Conservation (phyloP, 164 flowering plant genomes). For the Magnolia officinalis region DNA sequence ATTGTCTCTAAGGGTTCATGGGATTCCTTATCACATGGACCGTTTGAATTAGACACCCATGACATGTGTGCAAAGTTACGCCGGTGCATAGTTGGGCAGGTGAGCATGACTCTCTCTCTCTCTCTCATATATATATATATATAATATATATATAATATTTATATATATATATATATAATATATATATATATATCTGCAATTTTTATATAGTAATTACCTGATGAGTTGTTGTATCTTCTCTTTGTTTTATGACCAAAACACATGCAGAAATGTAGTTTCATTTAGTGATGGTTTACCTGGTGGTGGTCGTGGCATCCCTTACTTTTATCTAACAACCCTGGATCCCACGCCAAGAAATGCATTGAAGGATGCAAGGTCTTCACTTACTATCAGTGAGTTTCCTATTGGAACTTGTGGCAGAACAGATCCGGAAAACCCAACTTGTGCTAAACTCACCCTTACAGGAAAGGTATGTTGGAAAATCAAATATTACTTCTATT, state of each 20-base stretch:
- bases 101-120: too few species aligned
- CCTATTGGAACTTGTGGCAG: slow-evolving; percentile 83
- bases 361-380: slow-evolving; percentile 65
- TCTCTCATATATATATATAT: too few species aligned
- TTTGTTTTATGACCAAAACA: slow-evolving; percentile 9
- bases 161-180: too few species aligned
- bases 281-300: slow-evolving; percentile 85
- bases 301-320: slow-evolving; percentile 78
- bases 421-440: slow-evolving; percentile 83
- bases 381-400: slow-evolving; percentile 75
- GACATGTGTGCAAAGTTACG: too few species aligned
- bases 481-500: background rate
- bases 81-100: too few species aligned
- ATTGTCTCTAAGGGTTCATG: too few species aligned
- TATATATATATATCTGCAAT: too few species aligned
- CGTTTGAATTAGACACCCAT: too few species aligned
- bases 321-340: slow-evolving; percentile 85
- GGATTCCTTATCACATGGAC: too few species aligned
- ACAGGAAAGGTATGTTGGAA: slow-evolving; percentile 73
- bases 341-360: slow-evolving; percentile 92
- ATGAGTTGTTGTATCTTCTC: background rate
- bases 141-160: too few species aligned
- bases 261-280: slow-evolving; percentile 88
- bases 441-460: slow-evolving; percentile 85
- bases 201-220: background rate